Percentiles rank a stretch among this genome's conserved stretches.
Conservation (phyloP, 306 rosid genomes). For the Cicer arietinum region DNA sequence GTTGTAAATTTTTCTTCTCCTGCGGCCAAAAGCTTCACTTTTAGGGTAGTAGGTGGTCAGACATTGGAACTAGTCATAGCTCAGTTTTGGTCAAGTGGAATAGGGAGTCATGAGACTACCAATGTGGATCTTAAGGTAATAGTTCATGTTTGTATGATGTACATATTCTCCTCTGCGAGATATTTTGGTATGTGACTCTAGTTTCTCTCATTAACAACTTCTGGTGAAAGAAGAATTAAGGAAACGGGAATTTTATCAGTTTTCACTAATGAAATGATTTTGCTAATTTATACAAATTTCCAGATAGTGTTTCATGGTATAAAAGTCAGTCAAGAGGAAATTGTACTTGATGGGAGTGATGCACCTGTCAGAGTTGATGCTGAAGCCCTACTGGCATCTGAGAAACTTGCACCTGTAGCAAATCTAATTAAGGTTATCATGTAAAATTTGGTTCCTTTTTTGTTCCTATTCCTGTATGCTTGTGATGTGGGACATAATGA, state of each 20-base stretch:
- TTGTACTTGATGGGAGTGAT: slow-evolving; percentile 96
- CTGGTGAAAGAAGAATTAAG: slow-evolving; percentile 8
- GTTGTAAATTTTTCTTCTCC: slow-evolving; percentile 80
- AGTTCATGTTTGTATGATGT: slow-evolving; percentile 37
- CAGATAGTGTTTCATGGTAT: slow-evolving; percentile 88
- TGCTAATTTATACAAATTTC: slow-evolving; percentile 42
- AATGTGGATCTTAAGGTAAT: slow-evolving; percentile 87
- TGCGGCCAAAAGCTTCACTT: slow-evolving; percentile 75
- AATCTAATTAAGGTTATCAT: slow-evolving; percentile 78
- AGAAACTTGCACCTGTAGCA: slow-evolving; percentile 86
- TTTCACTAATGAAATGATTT: slow-evolving; percentile 28
- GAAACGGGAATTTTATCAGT: neutral
- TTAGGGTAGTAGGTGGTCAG: slow-evolving; percentile 91
- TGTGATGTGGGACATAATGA: slow-evolving; percentile 31
- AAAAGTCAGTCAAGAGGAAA: slow-evolving; percentile 67
- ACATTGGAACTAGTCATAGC: slow-evolving; percentile 88
- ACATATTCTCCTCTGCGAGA: slow-evolving; percentile 21
- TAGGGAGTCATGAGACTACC: slow-evolving; percentile 80
- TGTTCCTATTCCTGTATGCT: slow-evolving; percentile 42
- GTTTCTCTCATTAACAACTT: slow-evolving; percentile 28
- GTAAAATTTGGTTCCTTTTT: slow-evolving; percentile 24
- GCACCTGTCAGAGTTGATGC: slow-evolving; percentile 86
- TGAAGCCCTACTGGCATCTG: slow-evolving; percentile 80
- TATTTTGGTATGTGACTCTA: slow-evolving; percentile 30
- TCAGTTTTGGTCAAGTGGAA: slow-evolving; percentile 96